Base-by-base conservation (phyloP, 164 flowering plant genomes). In the Magnolia officinalis region DNA sequence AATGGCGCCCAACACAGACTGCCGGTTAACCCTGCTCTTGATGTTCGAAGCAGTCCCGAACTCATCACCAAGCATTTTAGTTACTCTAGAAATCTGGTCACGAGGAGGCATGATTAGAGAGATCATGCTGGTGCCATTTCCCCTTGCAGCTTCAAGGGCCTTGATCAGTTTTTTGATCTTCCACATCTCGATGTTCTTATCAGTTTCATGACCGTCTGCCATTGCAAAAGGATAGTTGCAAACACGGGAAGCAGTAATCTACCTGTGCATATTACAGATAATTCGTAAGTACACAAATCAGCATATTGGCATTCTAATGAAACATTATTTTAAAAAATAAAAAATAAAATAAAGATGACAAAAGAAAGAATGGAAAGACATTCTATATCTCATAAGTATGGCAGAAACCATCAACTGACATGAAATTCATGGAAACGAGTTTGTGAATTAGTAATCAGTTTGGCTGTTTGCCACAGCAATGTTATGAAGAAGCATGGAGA, bases 91-190 rank as follows among this genome's bases (percentile, higher is more conserved):
- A 6, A 75, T 75, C 66, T 75, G 77, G 66, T 75, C 77, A 19
- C 77, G 58, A 8, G 77, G 77, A n/a, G 77, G 77, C 77, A 75
- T 75, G 50, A 75, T 75, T 24, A 75, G 49, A 65, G 77, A 75
- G 71, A 75, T 75, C 77, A 75, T 75, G 71, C 77, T 75, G 37
- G 71, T 75, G 29, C 77, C 77, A 75, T 75, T 75, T 21, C 77
- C 77, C 23, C 77, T 49, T 45, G 77, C 77, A 49, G 77, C 69
- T 51, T 75, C 77, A 14, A 75, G 63, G 11, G 77, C 77, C 77
- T 75, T 75, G 61, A 75, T 75, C 31, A 75, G 71, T 50, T 75
- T 75, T 71, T 75, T 75, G 61, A 75, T 75, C 71, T 75, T 75
- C 77, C 77, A 75, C 51, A 75, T 75, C 45, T 75, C 72, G 18